Evolutionary conservation across 1,284 basidiomycete species (phyloP).

Genomic region (Jaminaea rosea): DNA sequence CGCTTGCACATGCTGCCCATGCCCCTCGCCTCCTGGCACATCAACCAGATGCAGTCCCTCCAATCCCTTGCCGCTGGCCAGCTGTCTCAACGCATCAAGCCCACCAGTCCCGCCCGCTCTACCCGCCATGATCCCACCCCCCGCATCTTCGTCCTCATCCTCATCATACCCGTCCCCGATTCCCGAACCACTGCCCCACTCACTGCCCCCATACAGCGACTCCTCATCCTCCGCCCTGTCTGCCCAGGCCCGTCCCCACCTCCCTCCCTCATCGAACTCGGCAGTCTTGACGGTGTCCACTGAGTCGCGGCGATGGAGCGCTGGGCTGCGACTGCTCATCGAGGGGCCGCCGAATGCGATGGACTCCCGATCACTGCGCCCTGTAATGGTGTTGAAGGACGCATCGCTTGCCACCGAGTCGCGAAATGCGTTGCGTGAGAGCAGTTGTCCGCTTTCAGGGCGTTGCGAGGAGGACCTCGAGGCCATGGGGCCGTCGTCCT

Average conservation of each 20-base stretch:
- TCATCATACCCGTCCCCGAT: conserved; percentile 5
- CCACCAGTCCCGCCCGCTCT: neutral
- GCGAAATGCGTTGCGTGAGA: conserved; percentile 20
- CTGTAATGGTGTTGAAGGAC: conserved; percentile 31
- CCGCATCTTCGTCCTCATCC: neutral
- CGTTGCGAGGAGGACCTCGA: neutral
- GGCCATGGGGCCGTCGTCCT: neutral
- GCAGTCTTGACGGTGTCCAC: conserved; percentile 34
- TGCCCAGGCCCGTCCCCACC: conserved; percentile 35
- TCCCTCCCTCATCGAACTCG: conserved; percentile 33
- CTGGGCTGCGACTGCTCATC: neutral
- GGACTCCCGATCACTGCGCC: conserved; percentile 5
- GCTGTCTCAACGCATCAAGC: neutral
- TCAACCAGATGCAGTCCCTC: neutral
- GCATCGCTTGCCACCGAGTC: conserved; percentile 27
- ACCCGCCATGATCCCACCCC: neutral
- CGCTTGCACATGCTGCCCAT: neutral
- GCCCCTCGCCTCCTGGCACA: neutral
- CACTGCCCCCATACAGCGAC: conserved; percentile 16
- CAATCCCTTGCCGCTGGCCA: neutral
- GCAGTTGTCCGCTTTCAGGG: neutral
- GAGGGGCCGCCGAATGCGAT: neutral
- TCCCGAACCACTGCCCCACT: conserved; percentile 16
- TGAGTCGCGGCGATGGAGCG: conserved; percentile 18
- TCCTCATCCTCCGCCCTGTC: conserved; percentile 31